Evolutionary conservation across 1,284 basidiomycete genomes (phyloP).

Genomic region (Microbotryum silenes-acaulis): DNA sequence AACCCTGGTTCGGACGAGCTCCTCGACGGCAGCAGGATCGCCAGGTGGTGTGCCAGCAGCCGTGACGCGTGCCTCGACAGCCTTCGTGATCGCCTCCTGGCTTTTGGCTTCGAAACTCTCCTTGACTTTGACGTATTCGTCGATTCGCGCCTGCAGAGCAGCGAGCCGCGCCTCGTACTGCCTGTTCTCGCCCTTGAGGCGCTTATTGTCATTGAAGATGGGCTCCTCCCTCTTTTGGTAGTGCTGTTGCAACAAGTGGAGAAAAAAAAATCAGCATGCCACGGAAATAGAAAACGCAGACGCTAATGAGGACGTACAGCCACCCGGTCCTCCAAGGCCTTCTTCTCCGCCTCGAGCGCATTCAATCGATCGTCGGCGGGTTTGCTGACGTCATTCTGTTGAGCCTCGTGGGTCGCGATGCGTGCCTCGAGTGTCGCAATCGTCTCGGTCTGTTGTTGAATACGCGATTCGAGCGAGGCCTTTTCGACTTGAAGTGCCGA

Average conservation of each 20-base stretch:
- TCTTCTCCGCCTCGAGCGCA: constrained; percentile 12
- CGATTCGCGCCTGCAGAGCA: constrained; percentile 7
- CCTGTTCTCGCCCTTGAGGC: not conserved
- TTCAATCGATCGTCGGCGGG: constrained; percentile 7
- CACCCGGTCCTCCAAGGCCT: not conserved
- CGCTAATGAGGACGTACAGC: too few relatives aligned
- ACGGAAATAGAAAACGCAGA: not conserved
- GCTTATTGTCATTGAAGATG: constrained; percentile 27
- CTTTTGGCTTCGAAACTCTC: constrained; percentile 9
- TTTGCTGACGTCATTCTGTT: constrained; percentile 4
- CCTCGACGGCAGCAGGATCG: constrained; percentile 22
- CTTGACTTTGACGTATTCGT: constrained; percentile 4
- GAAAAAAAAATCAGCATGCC: not conserved
- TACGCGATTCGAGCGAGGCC: constrained; percentile 43
- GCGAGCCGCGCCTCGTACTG: not conserved
- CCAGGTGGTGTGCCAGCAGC: constrained; percentile 6
- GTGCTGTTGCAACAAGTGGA: constrained; percentile 1
- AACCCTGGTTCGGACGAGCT: constrained; percentile 19
- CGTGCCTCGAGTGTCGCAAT: constrained; percentile 9
- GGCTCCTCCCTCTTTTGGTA: constrained; percentile 16
- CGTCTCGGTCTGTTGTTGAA: constrained; percentile 13
- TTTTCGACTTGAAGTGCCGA: constrained; percentile 47
- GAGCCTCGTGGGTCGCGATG: constrained; percentile 2
- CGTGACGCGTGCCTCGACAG: constrained; percentile 14
- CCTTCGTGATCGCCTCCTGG: too few relatives aligned